Evolutionary conservation across 371 early-diverging fungal species (phyloP), one percentile per base, ranked within the genome.

Genomic region (Zychaea mexicana): DNA sequence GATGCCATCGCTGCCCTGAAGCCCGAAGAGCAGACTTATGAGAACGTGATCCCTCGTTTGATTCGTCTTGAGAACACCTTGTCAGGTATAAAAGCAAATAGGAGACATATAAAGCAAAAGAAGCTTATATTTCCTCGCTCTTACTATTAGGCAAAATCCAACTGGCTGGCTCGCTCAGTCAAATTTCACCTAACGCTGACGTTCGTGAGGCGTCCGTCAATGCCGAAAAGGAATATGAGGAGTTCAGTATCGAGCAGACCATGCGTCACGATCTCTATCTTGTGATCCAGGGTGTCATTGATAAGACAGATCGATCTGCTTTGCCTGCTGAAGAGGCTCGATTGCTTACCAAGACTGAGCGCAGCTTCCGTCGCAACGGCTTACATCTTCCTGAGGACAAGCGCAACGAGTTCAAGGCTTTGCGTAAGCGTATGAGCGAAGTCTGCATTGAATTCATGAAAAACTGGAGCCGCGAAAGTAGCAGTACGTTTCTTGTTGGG

Each of bases 191-290:
- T 54, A 85, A 89, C 68, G 86, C 83, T 64, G 86, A 68, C 32
- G 72, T 92, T 13, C 84, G 93, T 57, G 92, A 93, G 32, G 93
- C 90, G 19, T 84, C 88, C 39, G 77, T 84, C 36, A 88, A 67
- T 10, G 90, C 88, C 22, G 86, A 88, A 60, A 84, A 83, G 53
- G 76, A 76, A 56, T 82, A 88, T 57, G 83, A 85, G 61, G 89
- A 86, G 30, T 91, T 89, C 67, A 82, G 80, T 55, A 92, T 94
- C 66, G 92, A 93, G 60, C 82, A 81, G 26, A 67, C 68, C 54
- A 94, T 94, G 94, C 89, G 92, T 54, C 85, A 85, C 59, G 93
- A 94, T 63, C 75, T 94, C 22, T 94, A 88, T 68, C 60, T 63
- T 22, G 86, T 85, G 5, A 84, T 91, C 62, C 79, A 83, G 24